A percentile compares a stretch with the other conserved stretches of the same genome.
Evolutionary conservation across 2,329 filamentous ascomycete species (phyloP).

Genomic region (Arthrobotrys sinensis): DNA sequence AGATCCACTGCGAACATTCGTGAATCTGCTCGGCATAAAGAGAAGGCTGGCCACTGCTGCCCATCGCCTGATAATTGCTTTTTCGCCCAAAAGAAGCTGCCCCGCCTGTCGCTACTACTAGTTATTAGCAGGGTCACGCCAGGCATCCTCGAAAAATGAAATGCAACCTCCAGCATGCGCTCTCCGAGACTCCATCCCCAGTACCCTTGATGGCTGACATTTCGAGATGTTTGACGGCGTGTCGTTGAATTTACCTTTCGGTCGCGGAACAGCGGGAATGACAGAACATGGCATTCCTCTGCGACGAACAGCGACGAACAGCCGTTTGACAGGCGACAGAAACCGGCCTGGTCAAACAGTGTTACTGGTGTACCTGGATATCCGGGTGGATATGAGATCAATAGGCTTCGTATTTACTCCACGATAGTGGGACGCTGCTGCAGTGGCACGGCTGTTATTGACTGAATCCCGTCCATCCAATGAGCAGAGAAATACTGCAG

Average conservation of each 20-base stretch:
- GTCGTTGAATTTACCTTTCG: conserved; percentile 58
- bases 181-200: neutral
- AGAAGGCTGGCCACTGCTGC: conserved; percentile 2
- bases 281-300: conserved; percentile 12
- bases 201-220: neutral
- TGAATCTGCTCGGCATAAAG: neutral
- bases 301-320: neutral
- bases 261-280: conserved; percentile 5
- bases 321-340: neutral
- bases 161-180: neutral
- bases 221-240: conserved; percentile 50
- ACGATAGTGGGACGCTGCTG: too few relatives aligned
- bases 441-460: too few relatives aligned
- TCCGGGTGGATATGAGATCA: too few relatives aligned
- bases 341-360: neutral
- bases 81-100: conserved; percentile 10
- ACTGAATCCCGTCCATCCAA: neutral
- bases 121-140: too few relatives aligned
- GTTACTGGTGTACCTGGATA: too few relatives aligned
- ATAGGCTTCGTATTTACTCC: too few relatives aligned
- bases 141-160: neutral
- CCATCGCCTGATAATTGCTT: neutral
- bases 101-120: conserved; percentile 5
- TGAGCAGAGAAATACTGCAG: neutral
- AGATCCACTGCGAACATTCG: neutral